Conservation (phyloP, 345 rosid genomes). For the Rhodamnia rubescens region DNA sequence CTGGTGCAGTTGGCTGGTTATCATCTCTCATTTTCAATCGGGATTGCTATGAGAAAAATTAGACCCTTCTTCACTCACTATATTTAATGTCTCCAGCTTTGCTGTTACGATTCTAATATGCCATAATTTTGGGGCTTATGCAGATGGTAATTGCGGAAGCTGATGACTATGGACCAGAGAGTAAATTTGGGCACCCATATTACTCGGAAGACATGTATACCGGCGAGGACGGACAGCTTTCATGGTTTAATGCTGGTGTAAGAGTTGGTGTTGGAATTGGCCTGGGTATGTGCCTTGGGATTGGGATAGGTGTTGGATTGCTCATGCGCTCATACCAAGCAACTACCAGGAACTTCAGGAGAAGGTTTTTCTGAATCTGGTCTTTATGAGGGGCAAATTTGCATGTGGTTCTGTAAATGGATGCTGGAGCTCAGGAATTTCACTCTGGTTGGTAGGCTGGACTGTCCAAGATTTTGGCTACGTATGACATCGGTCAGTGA, state of each 20-base stretch:
- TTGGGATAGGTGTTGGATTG: constrained; percentile 89
- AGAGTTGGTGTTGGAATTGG: constrained; percentile 97
- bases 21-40: background rate
- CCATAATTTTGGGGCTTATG: constrained; percentile 1
- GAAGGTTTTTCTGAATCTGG: constrained; percentile 53
- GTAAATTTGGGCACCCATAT: constrained; percentile 35
- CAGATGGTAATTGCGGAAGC: constrained; percentile 42
- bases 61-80: background rate
- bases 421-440: background rate
- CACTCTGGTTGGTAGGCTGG: background rate
- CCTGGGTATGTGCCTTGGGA: constrained; percentile 84
- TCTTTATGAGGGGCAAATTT: background rate
- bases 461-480: background rate
- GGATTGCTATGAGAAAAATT: background rate
- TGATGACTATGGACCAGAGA: constrained; percentile 43
- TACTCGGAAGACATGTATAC: constrained; percentile 54
- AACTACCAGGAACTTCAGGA: constrained; percentile 84
- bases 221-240: constrained; percentile 79
- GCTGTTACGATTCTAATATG: background rate
- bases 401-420: background rate
- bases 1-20: background rate
- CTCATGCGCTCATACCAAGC: constrained; percentile 93
- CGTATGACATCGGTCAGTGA: background rate
- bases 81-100: background rate
- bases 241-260: constrained; percentile 94